These are phyloP conservation scores for Fomitopsis pinicola DNA, from an alignment of 1,284 basidiomycete species.

Conservation along the genomic window DNA sequence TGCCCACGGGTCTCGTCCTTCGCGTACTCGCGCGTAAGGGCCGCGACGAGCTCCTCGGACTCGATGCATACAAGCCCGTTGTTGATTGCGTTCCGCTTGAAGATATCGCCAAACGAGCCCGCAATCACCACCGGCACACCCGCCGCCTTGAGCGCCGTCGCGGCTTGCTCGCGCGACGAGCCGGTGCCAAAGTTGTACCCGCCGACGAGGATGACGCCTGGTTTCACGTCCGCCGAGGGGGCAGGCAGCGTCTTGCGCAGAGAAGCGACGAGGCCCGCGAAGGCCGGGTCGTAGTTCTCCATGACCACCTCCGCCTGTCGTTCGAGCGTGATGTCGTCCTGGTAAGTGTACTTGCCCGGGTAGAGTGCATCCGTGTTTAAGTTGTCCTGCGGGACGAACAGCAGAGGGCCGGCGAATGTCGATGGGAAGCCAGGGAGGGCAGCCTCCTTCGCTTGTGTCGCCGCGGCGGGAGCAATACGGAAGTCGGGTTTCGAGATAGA, in stretches of 20 bases:
- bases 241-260: constrained; percentile 36
- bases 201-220: constrained; percentile 78
- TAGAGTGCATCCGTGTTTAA: constrained; percentile 99
- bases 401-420: constrained; percentile 77
- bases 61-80: constrained; percentile 97
- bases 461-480: constrained; percentile 19
- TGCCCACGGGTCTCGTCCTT: constrained; percentile 71
- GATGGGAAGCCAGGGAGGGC: constrained; percentile 81
- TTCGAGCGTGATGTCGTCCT: constrained; percentile 96
- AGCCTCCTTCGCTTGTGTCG: constrained; percentile 43
- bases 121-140: constrained; percentile 93
- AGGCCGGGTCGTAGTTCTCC: constrained; percentile 97
- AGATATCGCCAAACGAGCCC: constrained; percentile 98
- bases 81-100: constrained; percentile 99
- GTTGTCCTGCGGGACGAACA: constrained; percentile 97
- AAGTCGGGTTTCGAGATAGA: constrained; percentile 42
- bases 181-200: constrained; percentile 99
- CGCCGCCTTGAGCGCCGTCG: constrained; percentile 93
- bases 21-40: constrained; percentile 75
- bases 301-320: constrained; percentile 96
- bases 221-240: constrained; percentile 24
- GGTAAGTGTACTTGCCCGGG: constrained; percentile 99
- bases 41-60: constrained; percentile 83
- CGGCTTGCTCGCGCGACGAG: constrained; percentile 97
- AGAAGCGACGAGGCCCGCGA: constrained; percentile 71